Evolutionary conservation across 169 alveolate species (phyloP).

Genomic region (Blepharisma undulans): DNA sequence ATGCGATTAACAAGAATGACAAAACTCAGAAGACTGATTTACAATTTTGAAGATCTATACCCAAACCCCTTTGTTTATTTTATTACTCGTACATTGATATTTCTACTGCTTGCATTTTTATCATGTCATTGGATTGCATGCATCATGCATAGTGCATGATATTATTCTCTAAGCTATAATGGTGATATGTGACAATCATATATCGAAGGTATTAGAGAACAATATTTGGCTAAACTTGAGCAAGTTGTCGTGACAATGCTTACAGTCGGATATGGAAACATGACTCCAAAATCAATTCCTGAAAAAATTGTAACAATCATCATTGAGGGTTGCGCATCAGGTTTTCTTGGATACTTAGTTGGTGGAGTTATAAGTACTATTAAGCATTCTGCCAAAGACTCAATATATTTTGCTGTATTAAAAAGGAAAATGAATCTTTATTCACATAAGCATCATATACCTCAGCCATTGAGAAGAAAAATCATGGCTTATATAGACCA

Average conservation of each 20-base stretch:
- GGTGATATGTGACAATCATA: background rate
- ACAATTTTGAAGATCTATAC: conserved; percentile 53
- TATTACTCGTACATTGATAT: background rate
- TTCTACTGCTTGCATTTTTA: conserved; percentile 46
- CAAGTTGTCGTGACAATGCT: background rate
- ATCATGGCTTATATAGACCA: background rate
- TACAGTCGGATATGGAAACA: conserved; percentile 16
- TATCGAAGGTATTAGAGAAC: background rate
- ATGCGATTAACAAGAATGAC: background rate
- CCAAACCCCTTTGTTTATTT: background rate
- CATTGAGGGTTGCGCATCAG: background rate
- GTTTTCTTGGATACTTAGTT: conserved; percentile 60
- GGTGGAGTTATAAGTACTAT: background rate
- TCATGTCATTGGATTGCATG: conserved; percentile 42
- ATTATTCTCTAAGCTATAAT: background rate
- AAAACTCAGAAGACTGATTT: background rate
- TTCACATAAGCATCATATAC: conserved; percentile 21
- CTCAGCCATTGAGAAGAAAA: background rate
- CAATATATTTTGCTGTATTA: background rate
- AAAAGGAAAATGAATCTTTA: background rate
- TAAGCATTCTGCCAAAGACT: conserved; percentile 17
- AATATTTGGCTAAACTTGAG: background rate
- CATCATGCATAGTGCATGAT: background rate
- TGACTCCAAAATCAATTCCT: background rate
- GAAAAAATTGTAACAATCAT: conserved; percentile 41